Percentiles rank a stretch among this genome's conserved stretches.
These are phyloP conservation scores for Penicillium capsulatum DNA, from an alignment of 2,329 filamentous ascomycete genomes.

Conservation along the genomic window DNA sequence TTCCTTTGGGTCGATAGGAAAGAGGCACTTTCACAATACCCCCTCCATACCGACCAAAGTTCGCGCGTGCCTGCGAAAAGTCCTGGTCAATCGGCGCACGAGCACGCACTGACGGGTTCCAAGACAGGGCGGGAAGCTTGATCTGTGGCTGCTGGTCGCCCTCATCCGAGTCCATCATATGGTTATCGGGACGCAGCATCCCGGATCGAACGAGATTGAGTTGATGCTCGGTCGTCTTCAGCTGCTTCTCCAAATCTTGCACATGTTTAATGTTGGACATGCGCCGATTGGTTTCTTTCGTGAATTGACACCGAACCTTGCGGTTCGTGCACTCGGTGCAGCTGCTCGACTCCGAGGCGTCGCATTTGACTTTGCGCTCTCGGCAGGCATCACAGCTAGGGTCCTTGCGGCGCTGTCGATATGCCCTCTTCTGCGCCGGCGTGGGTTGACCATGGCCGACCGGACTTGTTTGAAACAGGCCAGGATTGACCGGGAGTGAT, in stretches of 20 bases:
- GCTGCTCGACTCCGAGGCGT: slow-evolving; percentile 92
- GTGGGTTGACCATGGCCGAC: slow-evolving; percentile 53
- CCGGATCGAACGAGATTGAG: slow-evolving; percentile 69
- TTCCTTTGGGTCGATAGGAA: slow-evolving; percentile 56
- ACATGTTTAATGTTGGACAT: slow-evolving; percentile 99
- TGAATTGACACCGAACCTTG: slow-evolving; percentile 97
- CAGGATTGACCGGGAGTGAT: slow-evolving; percentile 37
- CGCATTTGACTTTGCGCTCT: slow-evolving; percentile 78
- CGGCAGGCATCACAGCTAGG: slow-evolving; percentile 96
- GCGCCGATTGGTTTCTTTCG: slow-evolving; percentile 94
- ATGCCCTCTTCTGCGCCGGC: slow-evolving; percentile 78
- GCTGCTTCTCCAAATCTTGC: slow-evolving; percentile 91
- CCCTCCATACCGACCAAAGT: slow-evolving; percentile 67
- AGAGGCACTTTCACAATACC: slow-evolving; percentile 77
- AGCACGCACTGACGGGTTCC: slow-evolving; percentile 53
- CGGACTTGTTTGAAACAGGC: slow-evolving; percentile 34
- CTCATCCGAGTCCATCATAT: slow-evolving; percentile 44
- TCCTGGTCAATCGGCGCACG: slow-evolving; percentile 62
- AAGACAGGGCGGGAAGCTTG: slow-evolving; percentile 57
- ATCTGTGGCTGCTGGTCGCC: slow-evolving; percentile 44
- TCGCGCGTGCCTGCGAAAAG: slow-evolving; percentile 65
- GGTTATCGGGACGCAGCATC: slow-evolving; percentile 48
- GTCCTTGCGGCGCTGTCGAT: slow-evolving; percentile 90
- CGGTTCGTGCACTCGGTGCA: slow-evolving; percentile 97
- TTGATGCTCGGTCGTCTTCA: slow-evolving; percentile 73